Evolutionary conservation across 805 yeast species (phyloP).

Genomic region (Komagataella mondaviorum): DNA sequence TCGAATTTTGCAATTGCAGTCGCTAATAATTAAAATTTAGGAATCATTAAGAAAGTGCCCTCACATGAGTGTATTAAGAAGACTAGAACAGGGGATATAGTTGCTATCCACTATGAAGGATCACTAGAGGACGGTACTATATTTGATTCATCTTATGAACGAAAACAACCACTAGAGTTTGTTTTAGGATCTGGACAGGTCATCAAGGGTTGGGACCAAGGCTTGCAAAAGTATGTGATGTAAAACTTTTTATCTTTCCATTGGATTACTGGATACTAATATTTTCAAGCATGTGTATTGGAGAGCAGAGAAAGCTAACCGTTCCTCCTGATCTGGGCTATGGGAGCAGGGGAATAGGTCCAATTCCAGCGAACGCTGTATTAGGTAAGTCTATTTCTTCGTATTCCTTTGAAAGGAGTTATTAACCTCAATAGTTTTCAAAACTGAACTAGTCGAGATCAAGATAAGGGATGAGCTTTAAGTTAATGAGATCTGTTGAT

Average conservation of each 20-base stretch:
- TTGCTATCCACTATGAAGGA: slow-evolving; percentile 75
- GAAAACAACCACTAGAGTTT: slow-evolving; percentile 60
- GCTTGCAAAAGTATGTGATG: slow-evolving; percentile 33
- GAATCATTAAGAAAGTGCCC: slow-evolving; percentile 33
- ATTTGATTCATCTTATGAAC: slow-evolving; percentile 59
- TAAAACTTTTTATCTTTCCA: neutral
- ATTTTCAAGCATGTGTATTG: slow-evolving; percentile 59
- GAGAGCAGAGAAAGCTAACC: slow-evolving; percentile 67
- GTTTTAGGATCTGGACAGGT: slow-evolving; percentile 70
- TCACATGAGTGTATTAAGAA: slow-evolving; percentile 38
- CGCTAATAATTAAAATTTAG: slow-evolving; percentile 9
- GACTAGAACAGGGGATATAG: slow-evolving; percentile 51
- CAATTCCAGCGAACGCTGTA: slow-evolving; percentile 69
- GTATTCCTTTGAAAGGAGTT: neutral
- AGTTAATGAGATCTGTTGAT: slow-evolving; percentile 9
- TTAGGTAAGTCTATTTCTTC: slow-evolving; percentile 16
- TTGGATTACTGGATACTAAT: slow-evolving; percentile 6
- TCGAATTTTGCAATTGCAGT: neutral
- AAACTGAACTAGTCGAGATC: slow-evolving; percentile 50
- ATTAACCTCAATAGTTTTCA: slow-evolving; percentile 25
- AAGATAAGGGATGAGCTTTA: slow-evolving; percentile 5
- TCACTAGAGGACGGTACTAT: slow-evolving; percentile 48
- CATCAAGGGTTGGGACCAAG: slow-evolving; percentile 86
- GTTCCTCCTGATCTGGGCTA: slow-evolving; percentile 75
- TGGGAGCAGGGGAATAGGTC: slow-evolving; percentile 63